Evolutionary conservation across 441 rosid species (phyloP).

Genomic region (Omphalea diandra): DNA sequence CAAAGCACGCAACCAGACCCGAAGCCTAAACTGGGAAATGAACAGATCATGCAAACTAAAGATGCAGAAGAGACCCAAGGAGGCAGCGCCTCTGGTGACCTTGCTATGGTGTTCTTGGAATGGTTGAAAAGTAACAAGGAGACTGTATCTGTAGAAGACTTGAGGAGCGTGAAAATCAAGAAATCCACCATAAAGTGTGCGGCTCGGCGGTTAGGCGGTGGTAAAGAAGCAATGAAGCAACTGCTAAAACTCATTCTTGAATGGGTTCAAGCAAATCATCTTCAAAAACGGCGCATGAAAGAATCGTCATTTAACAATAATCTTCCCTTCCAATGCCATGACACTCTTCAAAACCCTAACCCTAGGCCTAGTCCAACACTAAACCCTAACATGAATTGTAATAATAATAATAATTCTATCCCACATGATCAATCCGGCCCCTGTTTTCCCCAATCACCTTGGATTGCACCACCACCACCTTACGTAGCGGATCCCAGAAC

Average conservation of each 20-base stretch:
- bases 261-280: conserved; percentile 92
- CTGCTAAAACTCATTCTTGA: conserved; percentile 85
- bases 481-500: conserved; percentile 35
- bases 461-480: conserved; percentile 33
- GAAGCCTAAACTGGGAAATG: too few relatives aligned
- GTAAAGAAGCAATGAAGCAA: conserved; percentile 86
- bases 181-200: conserved; percentile 86
- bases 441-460: conserved; percentile 39
- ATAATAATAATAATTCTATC: conserved; percentile 30
- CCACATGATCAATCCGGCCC: conserved; percentile 38
- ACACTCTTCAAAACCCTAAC: conserved; percentile 55
- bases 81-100: conserved; percentile 52
- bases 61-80: conserved; percentile 18
- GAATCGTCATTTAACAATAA: conserved; percentile 28
- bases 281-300: conserved; percentile 48
- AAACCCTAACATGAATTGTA: conserved; percentile 28
- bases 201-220: conserved; percentile 79
- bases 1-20: conserved; percentile 13
- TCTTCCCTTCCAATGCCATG: conserved; percentile 33
- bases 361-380: too few relatives aligned
- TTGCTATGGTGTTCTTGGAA: conserved; percentile 75
- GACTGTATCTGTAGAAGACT: conserved; percentile 77
- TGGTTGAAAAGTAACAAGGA: conserved; percentile 91
- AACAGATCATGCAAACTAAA: conserved; percentile 11
- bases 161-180: conserved; percentile 84